Evolutionary conservation across 140 eudicot species (phyloP).

Genomic region (Senecio squalidus): DNA sequence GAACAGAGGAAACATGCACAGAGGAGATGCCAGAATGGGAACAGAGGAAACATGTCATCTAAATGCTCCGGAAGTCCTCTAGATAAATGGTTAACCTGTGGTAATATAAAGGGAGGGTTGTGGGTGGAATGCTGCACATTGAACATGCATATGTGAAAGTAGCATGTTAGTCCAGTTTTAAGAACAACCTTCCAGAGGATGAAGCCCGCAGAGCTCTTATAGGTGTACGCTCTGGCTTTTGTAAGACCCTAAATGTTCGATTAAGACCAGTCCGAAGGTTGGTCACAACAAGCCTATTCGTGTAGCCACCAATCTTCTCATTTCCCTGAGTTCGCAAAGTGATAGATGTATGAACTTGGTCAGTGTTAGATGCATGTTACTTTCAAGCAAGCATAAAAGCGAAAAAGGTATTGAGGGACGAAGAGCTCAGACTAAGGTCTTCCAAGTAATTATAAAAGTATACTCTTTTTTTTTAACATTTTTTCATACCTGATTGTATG

Average conservation of each 20-base stretch:
- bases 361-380: constrained; percentile 3
- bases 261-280: constrained; percentile 90
- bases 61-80: constrained; percentile 9
- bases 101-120: neutral
- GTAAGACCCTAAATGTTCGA: constrained; percentile 84
- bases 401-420: neutral
- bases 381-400: neutral
- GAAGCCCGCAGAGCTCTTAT: constrained; percentile 96
- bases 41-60: neutral
- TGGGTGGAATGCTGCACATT: constrained; percentile 5
- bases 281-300: constrained; percentile 89
- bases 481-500: constrained; percentile 70
- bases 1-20: neutral
- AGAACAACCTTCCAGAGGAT: constrained; percentile 87
- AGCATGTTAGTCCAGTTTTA: constrained; percentile 6
- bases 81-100: neutral
- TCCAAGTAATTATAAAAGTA: constrained; percentile 9
- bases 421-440: neutral
- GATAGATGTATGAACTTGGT: constrained; percentile 4
- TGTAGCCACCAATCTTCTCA: constrained; percentile 86
- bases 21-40: too few relatives aligned
- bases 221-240: constrained; percentile 97
- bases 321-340: constrained; percentile 49
- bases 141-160: constrained; percentile 3
- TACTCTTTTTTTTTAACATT: neutral